Evolutionary conservation across 768 basidiomycete genomes (phyloP).

Genomic region (Podaxis carcinomalis): DNA sequence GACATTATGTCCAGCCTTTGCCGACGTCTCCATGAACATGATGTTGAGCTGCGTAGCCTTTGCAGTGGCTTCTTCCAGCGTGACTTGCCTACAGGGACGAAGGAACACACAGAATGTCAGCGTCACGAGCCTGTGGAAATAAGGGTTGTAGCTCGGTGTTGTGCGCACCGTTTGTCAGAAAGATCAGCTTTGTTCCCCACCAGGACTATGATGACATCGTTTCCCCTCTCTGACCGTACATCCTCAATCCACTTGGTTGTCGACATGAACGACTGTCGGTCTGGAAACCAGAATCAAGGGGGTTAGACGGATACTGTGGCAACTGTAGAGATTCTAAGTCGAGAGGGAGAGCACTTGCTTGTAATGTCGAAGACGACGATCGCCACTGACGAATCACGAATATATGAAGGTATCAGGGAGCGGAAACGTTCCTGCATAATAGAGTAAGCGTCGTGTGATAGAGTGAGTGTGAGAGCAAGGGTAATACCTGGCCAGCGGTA

Average conservation of each 20-base stretch:
- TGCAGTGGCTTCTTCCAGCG: conserved; percentile 91
- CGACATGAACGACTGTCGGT: conserved; percentile 96
- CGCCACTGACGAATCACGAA: conserved; percentile 97
- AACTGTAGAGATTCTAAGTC: not conserved
- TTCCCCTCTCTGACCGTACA: conserved; percentile 93
- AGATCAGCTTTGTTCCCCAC: conserved; percentile 99
- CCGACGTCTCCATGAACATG: conserved; percentile 99
- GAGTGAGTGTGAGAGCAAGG: not conserved
- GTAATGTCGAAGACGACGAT: conserved; percentile 99
- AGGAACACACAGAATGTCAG: conserved; percentile 8
- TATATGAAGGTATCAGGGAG: conserved; percentile 96
- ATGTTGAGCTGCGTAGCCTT: conserved; percentile 88
- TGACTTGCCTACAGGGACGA: conserved; percentile 79
- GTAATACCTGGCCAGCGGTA: conserved; percentile 85
- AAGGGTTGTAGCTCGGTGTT: not conserved
- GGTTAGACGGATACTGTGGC: conserved; percentile 6
- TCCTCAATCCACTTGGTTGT: conserved; percentile 99
- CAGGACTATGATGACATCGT: conserved; percentile 96
- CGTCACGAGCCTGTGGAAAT: not conserved
- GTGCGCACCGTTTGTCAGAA: conserved; percentile 89
- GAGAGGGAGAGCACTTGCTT: conserved; percentile 49
- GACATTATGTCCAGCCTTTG: conserved; percentile 98
- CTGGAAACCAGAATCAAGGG: conserved; percentile 33
- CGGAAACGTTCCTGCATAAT: conserved; percentile 86
- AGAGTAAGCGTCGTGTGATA: not conserved